These are phyloP conservation scores for Candida dajiaensis DNA, from an alignment of 805 yeast genomes.

Conservation along the genomic window DNA sequence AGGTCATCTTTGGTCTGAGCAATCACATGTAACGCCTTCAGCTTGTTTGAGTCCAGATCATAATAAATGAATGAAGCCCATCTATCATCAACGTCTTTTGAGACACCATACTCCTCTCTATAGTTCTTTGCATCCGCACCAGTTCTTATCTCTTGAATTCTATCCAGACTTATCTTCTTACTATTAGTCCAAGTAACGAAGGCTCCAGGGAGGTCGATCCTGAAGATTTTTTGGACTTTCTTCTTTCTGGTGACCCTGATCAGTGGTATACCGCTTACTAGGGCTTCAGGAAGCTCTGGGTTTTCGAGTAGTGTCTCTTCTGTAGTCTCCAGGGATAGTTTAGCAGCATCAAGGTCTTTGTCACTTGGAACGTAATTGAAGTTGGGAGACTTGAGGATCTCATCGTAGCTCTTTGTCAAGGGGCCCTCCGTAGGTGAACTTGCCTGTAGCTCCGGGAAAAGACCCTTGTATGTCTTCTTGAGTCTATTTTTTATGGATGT, in stretches of 20 bases:
- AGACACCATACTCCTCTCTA: conserved; percentile 75
- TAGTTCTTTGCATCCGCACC: conserved; percentile 77
- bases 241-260: conserved; percentile 68
- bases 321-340: conserved; percentile 5
- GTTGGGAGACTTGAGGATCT: conserved; percentile 6
- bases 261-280: conserved; percentile 54
- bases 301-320: conserved; percentile 17
- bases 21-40: conserved; percentile 75
- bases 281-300: conserved; percentile 39
- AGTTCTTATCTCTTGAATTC: conserved; percentile 53
- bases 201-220: conserved; percentile 50
- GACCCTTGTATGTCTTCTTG: conserved; percentile 14
- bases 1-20: conserved; percentile 49
- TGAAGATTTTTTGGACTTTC: conserved; percentile 50
- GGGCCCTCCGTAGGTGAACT: conserved; percentile 17
- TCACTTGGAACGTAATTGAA: not conserved
- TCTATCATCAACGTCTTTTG: conserved; percentile 52
- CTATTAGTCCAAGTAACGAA: conserved; percentile 52
- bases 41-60: conserved; percentile 49
- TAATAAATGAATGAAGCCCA: conserved; percentile 84
- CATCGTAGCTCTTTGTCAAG: conserved; percentile 16
- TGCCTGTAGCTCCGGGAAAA: conserved; percentile 2
- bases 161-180: conserved; percentile 46
- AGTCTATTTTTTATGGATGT: conserved; percentile 3
- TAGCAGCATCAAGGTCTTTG: conserved; percentile 1